phyloP scores from a whole-genome alignment of 257 asterid species.

The Buddleja alternifolia region DNA sequence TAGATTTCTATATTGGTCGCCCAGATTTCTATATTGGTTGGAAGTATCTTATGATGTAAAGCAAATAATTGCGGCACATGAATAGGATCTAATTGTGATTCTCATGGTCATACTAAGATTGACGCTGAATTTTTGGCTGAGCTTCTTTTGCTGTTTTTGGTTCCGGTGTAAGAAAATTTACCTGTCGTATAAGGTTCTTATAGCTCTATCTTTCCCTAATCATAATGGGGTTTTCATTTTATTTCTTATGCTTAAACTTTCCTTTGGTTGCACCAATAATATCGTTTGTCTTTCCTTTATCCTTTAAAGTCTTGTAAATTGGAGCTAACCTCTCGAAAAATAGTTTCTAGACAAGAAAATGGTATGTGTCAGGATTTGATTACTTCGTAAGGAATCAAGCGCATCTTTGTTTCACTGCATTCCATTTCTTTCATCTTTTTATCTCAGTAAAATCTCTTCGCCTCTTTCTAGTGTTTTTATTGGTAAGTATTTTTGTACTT shows the following conservation, averaged over 20 bases:
- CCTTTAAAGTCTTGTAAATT: neutral
- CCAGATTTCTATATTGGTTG: neutral
- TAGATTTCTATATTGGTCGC: no score
- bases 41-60: neutral
- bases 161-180: neutral
- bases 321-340: neutral
- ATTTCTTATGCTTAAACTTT: neutral
- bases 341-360: conserved; percentile 11
- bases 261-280: neutral
- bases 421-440: neutral
- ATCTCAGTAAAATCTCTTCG: neutral
- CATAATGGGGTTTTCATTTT: conserved; percentile 4
- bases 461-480: neutral
- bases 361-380: neutral
- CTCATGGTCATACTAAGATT: neutral
- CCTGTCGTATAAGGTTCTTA: neutral
- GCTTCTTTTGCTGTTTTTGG: neutral
- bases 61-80: neutral
- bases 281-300: conserved; percentile 6
- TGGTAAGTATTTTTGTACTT: neutral
- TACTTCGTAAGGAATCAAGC: neutral
- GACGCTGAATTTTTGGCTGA: neutral
- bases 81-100: conserved; percentile 1
- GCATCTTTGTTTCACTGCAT: neutral
- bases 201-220: neutral